These are phyloP conservation scores for Lactarius vividus DNA, from an alignment of 768 basidiomycete species.

Conservation along the genomic window DNA sequence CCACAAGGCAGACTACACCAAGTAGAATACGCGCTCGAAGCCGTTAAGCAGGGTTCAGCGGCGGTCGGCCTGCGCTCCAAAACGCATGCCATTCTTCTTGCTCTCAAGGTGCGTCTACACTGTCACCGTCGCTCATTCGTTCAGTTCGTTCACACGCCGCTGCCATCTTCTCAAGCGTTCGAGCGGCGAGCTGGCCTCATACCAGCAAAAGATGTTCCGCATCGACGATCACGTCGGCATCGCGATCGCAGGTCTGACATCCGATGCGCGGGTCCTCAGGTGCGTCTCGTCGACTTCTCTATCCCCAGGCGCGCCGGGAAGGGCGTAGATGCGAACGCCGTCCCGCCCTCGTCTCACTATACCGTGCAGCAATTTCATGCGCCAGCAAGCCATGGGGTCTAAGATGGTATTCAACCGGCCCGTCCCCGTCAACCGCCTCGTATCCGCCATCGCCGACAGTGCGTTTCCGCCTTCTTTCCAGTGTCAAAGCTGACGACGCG, in stretches of 20 bases:
- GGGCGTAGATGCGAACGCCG: too few species aligned
- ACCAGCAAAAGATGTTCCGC: conserved; percentile 99
- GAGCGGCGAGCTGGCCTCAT: conserved; percentile 96
- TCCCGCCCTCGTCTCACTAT: too few species aligned
- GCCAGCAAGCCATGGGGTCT: conserved; percentile 95
- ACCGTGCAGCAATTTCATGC: conserved; percentile 90
- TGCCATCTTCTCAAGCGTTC: conserved; percentile 62
- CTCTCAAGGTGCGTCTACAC: conserved; percentile 71
- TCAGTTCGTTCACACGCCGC: background rate
- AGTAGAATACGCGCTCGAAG: conserved; percentile 98
- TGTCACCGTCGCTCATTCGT: background rate
- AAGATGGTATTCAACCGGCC: conserved; percentile 95
- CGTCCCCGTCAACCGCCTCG: conserved; percentile 90
- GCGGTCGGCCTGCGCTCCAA: conserved; percentile 94
- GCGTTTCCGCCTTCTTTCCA: conserved; percentile 35
- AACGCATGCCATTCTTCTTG: conserved; percentile 89
- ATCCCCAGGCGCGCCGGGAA: background rate
- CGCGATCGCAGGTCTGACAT: conserved; percentile 97
- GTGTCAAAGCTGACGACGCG: background rate
- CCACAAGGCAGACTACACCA: conserved; percentile 97
- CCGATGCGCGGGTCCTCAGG: conserved; percentile 97
- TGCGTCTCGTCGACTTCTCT: conserved; percentile 40
- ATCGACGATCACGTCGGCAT: conserved; percentile 99
- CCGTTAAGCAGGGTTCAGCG: conserved; percentile 99
- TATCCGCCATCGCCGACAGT: conserved; percentile 95